Percentiles rank a stretch among this genome's conserved stretches.
These are phyloP conservation scores for Heliamphora exappendiculata DNA, from an alignment of 148 eudicot genomes.

Conservation along the genomic window DNA sequence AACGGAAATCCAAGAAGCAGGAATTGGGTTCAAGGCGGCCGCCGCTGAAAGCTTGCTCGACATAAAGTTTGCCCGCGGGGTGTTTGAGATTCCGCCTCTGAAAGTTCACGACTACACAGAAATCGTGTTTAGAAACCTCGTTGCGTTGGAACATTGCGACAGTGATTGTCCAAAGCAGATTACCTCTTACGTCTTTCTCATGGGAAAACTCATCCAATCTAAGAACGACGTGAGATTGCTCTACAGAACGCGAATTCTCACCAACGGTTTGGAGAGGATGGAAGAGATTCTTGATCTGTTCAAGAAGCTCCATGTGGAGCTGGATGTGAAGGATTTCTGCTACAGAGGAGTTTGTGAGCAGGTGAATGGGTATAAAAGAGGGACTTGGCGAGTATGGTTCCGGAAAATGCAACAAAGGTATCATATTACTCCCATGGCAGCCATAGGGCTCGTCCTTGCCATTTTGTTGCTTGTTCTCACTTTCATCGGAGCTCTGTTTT, in stretches of 20 bases:
- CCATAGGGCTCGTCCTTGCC: conserved; percentile 14
- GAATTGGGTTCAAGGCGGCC: conserved; percentile 19
- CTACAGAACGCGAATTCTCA: conserved; percentile 18
- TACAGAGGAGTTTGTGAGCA: conserved; percentile 36
- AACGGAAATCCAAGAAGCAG: conserved; percentile 1
- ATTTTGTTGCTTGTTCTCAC: conserved; percentile 4
- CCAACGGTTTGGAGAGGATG: conserved; percentile 10
- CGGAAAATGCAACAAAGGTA: background rate
- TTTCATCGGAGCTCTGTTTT: conserved; percentile 2
- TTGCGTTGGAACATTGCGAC: conserved; percentile 16
- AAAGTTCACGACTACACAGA: conserved; percentile 33
- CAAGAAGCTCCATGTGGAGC: conserved; percentile 22
- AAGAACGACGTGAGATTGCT: conserved; percentile 31
- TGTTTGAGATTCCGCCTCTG: conserved; percentile 39
- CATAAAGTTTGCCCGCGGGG: conserved; percentile 27
- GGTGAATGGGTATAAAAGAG: conserved; percentile 17
- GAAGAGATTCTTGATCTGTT: conserved; percentile 30
- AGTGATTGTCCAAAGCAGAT: conserved; percentile 26
- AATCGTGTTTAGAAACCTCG: conserved; percentile 28
- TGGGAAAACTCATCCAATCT: conserved; percentile 28
- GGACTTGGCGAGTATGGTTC: conserved; percentile 8
- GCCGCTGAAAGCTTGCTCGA: conserved; percentile 23
- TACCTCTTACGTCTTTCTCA: conserved; percentile 36
- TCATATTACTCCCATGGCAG: background rate
- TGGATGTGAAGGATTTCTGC: conserved; percentile 35